Conservation (phyloP, 2,329 filamentous ascomycete genomes). For the Cercospora berteroae region DNA sequence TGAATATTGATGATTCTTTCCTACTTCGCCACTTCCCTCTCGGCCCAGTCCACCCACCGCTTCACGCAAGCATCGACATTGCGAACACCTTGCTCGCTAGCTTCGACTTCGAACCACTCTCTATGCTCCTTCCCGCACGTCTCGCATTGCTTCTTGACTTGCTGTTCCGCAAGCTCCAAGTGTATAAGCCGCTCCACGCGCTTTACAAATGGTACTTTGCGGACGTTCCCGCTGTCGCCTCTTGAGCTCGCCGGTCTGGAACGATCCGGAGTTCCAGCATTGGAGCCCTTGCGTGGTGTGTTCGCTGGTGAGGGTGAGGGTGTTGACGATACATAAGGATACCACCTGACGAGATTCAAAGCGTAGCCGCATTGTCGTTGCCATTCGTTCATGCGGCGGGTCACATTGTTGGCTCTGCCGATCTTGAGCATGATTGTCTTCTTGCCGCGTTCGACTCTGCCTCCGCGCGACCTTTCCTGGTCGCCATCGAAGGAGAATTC, state of each 20-base stretch:
- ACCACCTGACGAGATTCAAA: slow-evolving; percentile 83
- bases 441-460: slow-evolving; percentile 16
- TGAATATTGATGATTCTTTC: neutral
- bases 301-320: slow-evolving; percentile 26
- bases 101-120: slow-evolving; percentile 93
- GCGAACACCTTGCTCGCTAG: slow-evolving; percentile 66
- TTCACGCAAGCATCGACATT: slow-evolving; percentile 70
- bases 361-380: slow-evolving; percentile 87
- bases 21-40: slow-evolving; percentile 19
- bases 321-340: slow-evolving; percentile 65
- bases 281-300: slow-evolving; percentile 8
- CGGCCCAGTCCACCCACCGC: slow-evolving; percentile 79
- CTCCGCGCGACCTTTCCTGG: neutral
- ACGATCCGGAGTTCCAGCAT: slow-evolving; percentile 31
- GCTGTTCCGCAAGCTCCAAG: slow-evolving; percentile 69
- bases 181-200: slow-evolving; percentile 89
- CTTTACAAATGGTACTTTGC: slow-evolving; percentile 80
- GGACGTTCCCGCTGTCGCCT: slow-evolving; percentile 38
- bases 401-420: slow-evolving; percentile 74
- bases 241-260: slow-evolving; percentile 26
- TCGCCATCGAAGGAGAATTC: slow-evolving; percentile 33
- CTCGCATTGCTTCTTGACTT: slow-evolving; percentile 64
- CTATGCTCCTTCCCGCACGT: slow-evolving; percentile 81
- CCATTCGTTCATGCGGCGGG: slow-evolving; percentile 90
- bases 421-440: slow-evolving; percentile 68